phyloP scores from a whole-genome alignment of 768 basidiomycete genomes.

The Hericium erinaceus region DNA sequence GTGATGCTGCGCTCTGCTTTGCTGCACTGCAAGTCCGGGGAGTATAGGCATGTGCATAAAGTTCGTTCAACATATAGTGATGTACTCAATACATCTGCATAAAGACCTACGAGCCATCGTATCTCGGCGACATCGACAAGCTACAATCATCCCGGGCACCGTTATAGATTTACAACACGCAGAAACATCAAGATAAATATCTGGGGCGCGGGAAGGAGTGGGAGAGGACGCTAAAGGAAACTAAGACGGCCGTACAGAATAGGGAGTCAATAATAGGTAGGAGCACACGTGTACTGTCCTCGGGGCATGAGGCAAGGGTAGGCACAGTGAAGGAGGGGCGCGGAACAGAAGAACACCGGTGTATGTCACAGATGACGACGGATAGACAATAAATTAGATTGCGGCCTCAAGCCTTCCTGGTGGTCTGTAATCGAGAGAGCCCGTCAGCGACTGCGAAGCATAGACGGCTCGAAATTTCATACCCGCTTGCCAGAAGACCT shows the following conservation, averaged over 20 bases:
- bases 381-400: background rate
- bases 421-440: background rate
- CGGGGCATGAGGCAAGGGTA: background rate
- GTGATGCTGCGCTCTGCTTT: background rate
- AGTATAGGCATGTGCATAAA: background rate
- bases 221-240: background rate
- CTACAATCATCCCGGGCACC: background rate
- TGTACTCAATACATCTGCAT: background rate
- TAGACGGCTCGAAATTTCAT: background rate
- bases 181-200: background rate
- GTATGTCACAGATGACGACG: background rate
- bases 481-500: background rate
- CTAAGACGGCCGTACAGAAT: background rate
- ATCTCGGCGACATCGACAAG: background rate
- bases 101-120: background rate
- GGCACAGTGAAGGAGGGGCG: background rate
- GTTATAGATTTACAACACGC: background rate
- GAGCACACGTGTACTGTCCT: background rate
- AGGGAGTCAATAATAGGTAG: constrained; percentile 3
- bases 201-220: background rate
- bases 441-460: background rate
- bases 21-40: background rate
- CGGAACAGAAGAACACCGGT: background rate
- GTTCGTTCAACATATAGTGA: no score
- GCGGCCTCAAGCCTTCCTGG: constrained; percentile 1